Percentiles rank a stretch among this genome's conserved stretches.
Conservation (phyloP, 148 eudicot species). For the Persicaria maculosa region DNA sequence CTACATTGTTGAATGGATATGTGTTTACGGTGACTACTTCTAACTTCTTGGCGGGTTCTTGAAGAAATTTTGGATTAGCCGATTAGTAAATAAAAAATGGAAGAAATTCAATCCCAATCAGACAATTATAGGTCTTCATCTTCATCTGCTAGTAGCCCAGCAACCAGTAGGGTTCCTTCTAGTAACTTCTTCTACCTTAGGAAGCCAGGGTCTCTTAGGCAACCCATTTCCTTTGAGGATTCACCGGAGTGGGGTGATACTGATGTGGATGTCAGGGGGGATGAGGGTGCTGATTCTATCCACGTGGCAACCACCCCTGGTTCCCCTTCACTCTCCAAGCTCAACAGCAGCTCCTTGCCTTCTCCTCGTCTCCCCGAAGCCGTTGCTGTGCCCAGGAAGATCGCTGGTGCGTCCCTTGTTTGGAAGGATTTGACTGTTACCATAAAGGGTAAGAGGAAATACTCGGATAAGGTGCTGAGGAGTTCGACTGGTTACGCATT, state of each 20-base stretch:
- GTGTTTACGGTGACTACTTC: not conserved
- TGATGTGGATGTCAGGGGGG: slow-evolving; percentile 70
- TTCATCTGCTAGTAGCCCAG: slow-evolving; percentile 94
- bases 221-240: slow-evolving; percentile 69
- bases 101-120: slow-evolving; percentile 87
- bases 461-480: slow-evolving; percentile 85
- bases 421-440: slow-evolving; percentile 92
- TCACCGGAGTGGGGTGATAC: slow-evolving; percentile 97
- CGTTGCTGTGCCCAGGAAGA: slow-evolving; percentile 58
- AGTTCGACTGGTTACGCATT: slow-evolving; percentile 91
- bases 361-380: slow-evolving; percentile 63
- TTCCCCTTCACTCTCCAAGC: slow-evolving; percentile 80
- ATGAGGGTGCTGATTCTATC: slow-evolving; percentile 73
- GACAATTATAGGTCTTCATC: slow-evolving; percentile 95
- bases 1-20: not conserved
- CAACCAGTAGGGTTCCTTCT: slow-evolving; percentile 71
- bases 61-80: not conserved
- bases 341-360: slow-evolving; percentile 75
- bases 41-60: not conserved
- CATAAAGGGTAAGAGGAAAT: slow-evolving; percentile 77
- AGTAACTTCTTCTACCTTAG: slow-evolving; percentile 85
- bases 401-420: slow-evolving; percentile 71
- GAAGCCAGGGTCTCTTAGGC: slow-evolving; percentile 76
- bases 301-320: slow-evolving; percentile 67
- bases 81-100: slow-evolving; percentile 32